phyloP scores from a whole-genome alignment of 1,139 yeast species.

The Candida sanyaensis region DNA sequence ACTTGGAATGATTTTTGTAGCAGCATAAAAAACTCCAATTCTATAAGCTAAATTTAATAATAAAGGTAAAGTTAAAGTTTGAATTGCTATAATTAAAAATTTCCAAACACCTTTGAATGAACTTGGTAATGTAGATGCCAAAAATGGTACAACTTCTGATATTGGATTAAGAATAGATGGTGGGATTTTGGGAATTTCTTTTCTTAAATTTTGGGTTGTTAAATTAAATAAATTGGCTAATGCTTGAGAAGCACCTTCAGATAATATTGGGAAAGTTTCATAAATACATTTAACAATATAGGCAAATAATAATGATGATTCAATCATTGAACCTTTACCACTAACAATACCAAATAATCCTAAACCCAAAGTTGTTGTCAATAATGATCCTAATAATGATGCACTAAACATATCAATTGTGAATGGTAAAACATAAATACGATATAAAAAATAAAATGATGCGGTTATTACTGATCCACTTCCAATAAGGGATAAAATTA shows the following conservation, averaged over 20 bases:
- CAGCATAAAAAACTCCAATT: slow-evolving; percentile 85
- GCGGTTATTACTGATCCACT: slow-evolving; percentile 78
- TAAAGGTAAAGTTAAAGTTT: slow-evolving; percentile 80
- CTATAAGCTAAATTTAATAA: slow-evolving; percentile 81
- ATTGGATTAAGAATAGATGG: slow-evolving; percentile 42
- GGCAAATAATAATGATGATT: slow-evolving; percentile 81
- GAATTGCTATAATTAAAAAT: slow-evolving; percentile 66
- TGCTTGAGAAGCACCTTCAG: slow-evolving; percentile 49
- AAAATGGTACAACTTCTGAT: slow-evolving; percentile 44
- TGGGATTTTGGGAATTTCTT: slow-evolving; percentile 43
- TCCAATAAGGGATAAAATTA: slow-evolving; percentile 69
- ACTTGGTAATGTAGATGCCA: slow-evolving; percentile 56
- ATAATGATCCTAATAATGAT: slow-evolving; percentile 79
- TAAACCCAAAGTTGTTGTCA: slow-evolving; percentile 73
- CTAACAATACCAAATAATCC: slow-evolving; percentile 85
- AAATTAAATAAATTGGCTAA: slow-evolving; percentile 39
- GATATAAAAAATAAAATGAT: slow-evolving; percentile 74
- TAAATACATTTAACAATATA: slow-evolving; percentile 91
- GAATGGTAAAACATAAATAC: slow-evolving; percentile 74
- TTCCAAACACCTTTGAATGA: slow-evolving; percentile 69
- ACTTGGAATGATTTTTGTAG: slow-evolving; percentile 90
- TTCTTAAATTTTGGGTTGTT: slow-evolving; percentile 37
- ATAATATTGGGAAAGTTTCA: slow-evolving; percentile 83
- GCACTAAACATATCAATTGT: slow-evolving; percentile 79
- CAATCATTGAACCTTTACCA: slow-evolving; percentile 84